phyloP scores from a whole-genome alignment of 192 early-diverging fungal genomes.

The Pecoramyces ruminantium region DNA sequence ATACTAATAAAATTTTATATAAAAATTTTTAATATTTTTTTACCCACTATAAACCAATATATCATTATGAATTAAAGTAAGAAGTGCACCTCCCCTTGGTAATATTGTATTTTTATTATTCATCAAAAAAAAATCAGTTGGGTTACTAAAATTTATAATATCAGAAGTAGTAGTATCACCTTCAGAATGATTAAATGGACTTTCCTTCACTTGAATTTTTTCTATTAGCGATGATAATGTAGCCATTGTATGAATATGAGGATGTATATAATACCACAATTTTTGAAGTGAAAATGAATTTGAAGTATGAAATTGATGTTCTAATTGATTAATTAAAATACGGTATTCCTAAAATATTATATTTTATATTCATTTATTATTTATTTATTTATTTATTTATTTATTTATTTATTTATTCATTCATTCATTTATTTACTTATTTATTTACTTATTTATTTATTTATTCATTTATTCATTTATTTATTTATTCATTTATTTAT shows the following conservation, averaged over 20 bases:
- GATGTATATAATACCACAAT: slow-evolving; percentile 76
- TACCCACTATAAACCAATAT: slow-evolving; percentile 39
- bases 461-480: too few species aligned
- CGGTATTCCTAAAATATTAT: slow-evolving; percentile 51
- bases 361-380: too few species aligned
- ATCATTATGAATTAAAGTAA: slow-evolving; percentile 20
- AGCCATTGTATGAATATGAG: slow-evolving; percentile 41
- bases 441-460: too few species aligned
- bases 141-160: too few species aligned
- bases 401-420: too few species aligned
- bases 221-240: slow-evolving; percentile 27
- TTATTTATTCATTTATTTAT: too few species aligned
- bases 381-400: too few species aligned
- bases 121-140: neutral
- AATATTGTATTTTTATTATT: neutral
- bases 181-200: neutral
- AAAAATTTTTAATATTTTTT: too few species aligned
- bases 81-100: slow-evolving; percentile 19
- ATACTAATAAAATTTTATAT: too few species aligned
- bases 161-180: neutral
- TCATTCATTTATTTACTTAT: too few species aligned
- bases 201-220: slow-evolving; percentile 10
- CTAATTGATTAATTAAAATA: slow-evolving; percentile 69
- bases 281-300: slow-evolving; percentile 72
- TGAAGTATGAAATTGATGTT: slow-evolving; percentile 57